Evolutionary conservation across 2,329 filamentous ascomycete species (phyloP), one percentile per base, ranked within the genome.

Genomic region (Fusarium sp.): DNA sequence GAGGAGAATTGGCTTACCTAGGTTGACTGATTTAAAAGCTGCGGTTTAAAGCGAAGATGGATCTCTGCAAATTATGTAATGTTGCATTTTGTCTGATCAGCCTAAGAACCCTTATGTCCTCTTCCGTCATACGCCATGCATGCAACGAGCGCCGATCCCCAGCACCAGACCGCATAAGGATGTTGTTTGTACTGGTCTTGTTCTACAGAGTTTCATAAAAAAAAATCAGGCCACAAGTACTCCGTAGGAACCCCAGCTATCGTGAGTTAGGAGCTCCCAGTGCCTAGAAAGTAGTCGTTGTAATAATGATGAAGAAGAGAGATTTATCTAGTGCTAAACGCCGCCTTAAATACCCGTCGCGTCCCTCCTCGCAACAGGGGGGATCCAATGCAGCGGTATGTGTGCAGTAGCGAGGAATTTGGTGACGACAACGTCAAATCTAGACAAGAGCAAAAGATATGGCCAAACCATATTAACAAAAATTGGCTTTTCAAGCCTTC

Each of bases 61-160:
- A 1, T 20, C 27, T 33, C 25, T 27, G 10, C 10, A 4, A 25
- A 51, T 51, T 18, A 51, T 33, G 27, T 31, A 29, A 33, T 51
- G n/a, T 51, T 11, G 16, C 10, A 51, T 51, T 20, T 20, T n/a
- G 23, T 23, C 25, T 14, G n/a, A 18, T 31, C 6, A 2, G 11
- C 46, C 10, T 1, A 27, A 46, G 20, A 27, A 51, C n/a, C 46
- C 46, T 51, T 51, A 11, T 50, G 46, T 50, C 46, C 46, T 51
- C 46, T n/a, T 51, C 46, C 10, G 10, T 1, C 16, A 33, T 25
- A 2, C 14, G 27, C 16, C 27, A 51, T 51, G 27, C 16, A 13
- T 51, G 14, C 23, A 27, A 25, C 18, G 16, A 18, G 27, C 46
- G 46, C 46, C 46, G 44, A 29, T 29, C 44, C 5, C 9, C 6